Evolutionary conservation across 192 early-diverging fungal genomes (phyloP).

Genomic region (Cladochytrium replicatum): DNA sequence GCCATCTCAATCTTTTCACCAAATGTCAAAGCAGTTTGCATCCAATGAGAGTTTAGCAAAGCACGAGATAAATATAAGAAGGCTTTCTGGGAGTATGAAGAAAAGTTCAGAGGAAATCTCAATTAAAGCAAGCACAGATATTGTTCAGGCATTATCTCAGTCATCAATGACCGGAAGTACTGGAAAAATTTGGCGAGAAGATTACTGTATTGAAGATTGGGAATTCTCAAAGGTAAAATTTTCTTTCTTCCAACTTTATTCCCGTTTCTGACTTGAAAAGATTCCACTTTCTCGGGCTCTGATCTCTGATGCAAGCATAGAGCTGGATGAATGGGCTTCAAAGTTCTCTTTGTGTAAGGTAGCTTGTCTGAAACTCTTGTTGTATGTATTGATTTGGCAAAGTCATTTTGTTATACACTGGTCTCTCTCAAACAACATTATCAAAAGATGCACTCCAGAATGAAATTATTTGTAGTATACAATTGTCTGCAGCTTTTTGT

Average conservation of each 20-base stretch:
- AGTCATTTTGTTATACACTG: conserved; percentile 1
- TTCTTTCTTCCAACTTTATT: background rate
- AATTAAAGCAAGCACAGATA: background rate
- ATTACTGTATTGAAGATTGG: background rate
- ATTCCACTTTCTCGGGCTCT: background rate
- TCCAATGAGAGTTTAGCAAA: background rate
- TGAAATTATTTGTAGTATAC: conserved; percentile 13
- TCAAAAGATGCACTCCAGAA: conserved; percentile 7
- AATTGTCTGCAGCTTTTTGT: conserved; percentile 21
- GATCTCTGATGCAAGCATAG: background rate
- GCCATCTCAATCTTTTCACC: no score
- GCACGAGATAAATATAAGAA: background rate
- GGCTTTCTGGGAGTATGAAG: background rate
- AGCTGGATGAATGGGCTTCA: background rate
- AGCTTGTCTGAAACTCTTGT: background rate
- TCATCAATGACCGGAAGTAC: background rate
- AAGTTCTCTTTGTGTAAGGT: no score
- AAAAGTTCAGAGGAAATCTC: background rate
- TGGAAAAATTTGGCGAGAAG: background rate
- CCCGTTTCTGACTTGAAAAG: background rate
- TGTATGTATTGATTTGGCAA: conserved; percentile 3
- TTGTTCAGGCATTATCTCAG: background rate
- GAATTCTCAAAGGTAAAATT: background rate
- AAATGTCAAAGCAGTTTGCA: background rate
- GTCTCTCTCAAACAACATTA: background rate